Evolutionary conservation across 768 basidiomycete species (phyloP).

Genomic region (Russula compacta): DNA sequence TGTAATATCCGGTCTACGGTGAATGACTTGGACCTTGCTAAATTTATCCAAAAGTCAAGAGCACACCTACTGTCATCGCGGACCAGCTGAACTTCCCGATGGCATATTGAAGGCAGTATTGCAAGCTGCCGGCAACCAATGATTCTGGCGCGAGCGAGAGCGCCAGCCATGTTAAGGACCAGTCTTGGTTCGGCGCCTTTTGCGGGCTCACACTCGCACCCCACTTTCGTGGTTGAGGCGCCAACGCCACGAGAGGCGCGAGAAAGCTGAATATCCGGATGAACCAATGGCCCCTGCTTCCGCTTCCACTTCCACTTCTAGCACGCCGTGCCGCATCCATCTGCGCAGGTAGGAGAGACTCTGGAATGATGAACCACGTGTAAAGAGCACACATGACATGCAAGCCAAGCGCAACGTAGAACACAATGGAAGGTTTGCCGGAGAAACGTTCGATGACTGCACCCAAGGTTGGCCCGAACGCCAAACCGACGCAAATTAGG

Average conservation of each 20-base stretch:
- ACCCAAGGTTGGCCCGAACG: conserved; percentile 68
- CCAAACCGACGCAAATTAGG: conserved; percentile 63
- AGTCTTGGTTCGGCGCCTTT: conserved; percentile 41
- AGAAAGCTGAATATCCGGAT: conserved; percentile 52
- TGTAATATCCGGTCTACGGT: conserved; percentile 8
- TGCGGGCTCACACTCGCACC: conserved; percentile 30
- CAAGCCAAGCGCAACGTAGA: conserved; percentile 51
- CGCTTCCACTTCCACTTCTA: conserved; percentile 3
- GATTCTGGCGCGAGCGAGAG: conserved; percentile 38
- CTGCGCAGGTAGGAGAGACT: conserved; percentile 52
- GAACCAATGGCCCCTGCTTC: conserved; percentile 26
- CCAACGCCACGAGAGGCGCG: conserved; percentile 58
- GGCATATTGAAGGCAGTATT: conserved; percentile 22
- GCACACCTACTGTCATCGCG: conserved; percentile 3
- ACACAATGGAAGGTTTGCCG: conserved; percentile 49
- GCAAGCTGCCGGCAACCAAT: background rate
- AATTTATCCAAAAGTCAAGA: background rate
- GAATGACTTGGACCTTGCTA: background rate
- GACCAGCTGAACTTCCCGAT: conserved; percentile 5
- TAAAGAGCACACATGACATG: conserved; percentile 43
- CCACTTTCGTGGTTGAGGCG: conserved; percentile 32
- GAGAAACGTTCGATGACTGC: conserved; percentile 52
- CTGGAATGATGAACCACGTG: conserved; percentile 59
- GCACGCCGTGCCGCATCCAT: conserved; percentile 23
- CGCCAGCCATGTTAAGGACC: conserved; percentile 54